Conservation (phyloP, 2,329 filamentous ascomycete genomes). For the Aureobasidium sp. region DNA sequence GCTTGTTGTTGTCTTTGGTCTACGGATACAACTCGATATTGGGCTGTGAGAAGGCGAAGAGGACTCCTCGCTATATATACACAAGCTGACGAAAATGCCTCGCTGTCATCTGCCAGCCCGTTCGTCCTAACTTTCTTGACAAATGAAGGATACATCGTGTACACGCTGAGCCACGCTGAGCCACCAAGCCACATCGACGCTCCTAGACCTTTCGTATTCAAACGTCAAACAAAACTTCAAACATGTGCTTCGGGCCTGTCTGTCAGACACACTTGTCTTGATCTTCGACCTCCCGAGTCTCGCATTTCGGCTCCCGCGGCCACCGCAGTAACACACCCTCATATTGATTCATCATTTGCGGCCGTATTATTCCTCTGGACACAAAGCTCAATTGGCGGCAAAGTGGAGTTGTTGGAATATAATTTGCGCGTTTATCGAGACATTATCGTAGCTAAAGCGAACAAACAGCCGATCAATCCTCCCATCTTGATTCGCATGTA, state of each 20-base stretch:
- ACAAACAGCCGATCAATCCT: background rate
- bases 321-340: background rate
- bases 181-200: conserved; percentile 8
- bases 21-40: background rate
- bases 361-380: background rate
- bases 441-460: conserved; percentile 5
- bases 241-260: background rate
- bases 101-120: background rate
- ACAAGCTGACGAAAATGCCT: background rate
- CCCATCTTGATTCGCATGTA: background rate
- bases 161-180: conserved; percentile 3
- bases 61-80: background rate
- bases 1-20: background rate
- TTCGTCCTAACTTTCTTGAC: background rate
- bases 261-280: background rate
- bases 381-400: background rate
- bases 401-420: background rate
- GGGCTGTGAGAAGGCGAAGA: background rate
- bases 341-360: background rate
- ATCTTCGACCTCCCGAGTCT: background rate
- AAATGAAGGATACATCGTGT: background rate
- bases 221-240: background rate
- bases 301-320: conserved; percentile 1
- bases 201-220: background rate
- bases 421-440: background rate